These are phyloP conservation scores for Cryptomeria japonica DNA, from an alignment of 75 land plant species.

Conservation along the genomic window DNA sequence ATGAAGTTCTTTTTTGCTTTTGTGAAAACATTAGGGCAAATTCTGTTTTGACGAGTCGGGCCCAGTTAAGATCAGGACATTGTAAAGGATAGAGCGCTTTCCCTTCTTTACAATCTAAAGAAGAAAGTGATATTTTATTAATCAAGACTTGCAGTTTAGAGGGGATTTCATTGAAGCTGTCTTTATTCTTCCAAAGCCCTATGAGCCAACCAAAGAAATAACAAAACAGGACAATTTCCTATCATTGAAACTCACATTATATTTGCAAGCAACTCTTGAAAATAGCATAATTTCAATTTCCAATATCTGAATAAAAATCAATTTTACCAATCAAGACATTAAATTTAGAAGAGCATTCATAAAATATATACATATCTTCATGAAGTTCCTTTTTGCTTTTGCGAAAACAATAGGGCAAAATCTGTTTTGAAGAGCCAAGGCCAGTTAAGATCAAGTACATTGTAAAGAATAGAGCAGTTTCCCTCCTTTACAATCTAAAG, in stretches of 20 bases:
- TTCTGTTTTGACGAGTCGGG: too few species aligned
- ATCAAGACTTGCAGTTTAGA: neutral
- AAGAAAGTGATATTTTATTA: neutral
- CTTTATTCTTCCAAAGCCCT: neutral
- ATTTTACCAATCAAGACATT: too few species aligned
- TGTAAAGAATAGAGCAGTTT: neutral
- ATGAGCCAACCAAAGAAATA: neutral
- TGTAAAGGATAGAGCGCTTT: neutral
- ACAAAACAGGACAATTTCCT: neutral
- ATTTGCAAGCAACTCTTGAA: neutral
- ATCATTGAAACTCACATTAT: neutral
- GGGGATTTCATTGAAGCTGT: neutral
- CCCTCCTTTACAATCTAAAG: neutral
- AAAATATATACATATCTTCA: too few species aligned
- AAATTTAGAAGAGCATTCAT: neutral
- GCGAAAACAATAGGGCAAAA: neutral
- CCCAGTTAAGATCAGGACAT: neutral
- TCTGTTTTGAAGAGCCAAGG: too few species aligned
- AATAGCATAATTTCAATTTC: neutral
- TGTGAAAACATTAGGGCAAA: neutral
- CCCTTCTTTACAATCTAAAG: neutral
- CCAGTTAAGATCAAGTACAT: neutral
- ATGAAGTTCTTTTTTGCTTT: too few species aligned
- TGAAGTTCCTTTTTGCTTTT: too few species aligned
- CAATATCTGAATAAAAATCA: neutral